Conservation (phyloP, 805 yeast species). For the Myxozyma neotropica region DNA sequence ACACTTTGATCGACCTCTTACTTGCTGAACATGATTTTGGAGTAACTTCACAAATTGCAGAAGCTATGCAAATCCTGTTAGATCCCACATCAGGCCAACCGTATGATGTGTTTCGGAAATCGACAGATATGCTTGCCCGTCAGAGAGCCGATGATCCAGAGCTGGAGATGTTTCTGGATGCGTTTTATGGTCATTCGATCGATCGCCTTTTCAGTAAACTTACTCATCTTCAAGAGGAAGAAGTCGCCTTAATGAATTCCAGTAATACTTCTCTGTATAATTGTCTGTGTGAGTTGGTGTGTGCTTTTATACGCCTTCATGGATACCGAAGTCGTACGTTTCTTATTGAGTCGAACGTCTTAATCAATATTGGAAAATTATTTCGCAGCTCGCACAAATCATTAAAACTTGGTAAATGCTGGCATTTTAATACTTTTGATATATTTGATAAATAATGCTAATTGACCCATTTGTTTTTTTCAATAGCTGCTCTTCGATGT, state of each 20-base stretch:
- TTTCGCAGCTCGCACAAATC: conserved; percentile 49
- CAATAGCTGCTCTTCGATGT: conserved; percentile 70
- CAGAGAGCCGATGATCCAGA: conserved; percentile 30
- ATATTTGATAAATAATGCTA: no score
- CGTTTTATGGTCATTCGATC: conserved; percentile 67
- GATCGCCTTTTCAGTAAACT: conserved; percentile 57
- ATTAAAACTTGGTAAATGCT: conserved; percentile 11
- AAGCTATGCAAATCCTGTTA: conserved; percentile 73
- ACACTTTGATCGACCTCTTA: conserved; percentile 57
- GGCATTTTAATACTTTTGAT: no score
- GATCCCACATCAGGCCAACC: conserved; percentile 51
- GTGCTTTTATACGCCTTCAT: conserved; percentile 69
- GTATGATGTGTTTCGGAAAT: conserved; percentile 17
- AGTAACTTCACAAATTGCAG: conserved; percentile 76
- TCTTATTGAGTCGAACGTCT: conserved; percentile 59
- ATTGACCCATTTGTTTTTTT: no score
- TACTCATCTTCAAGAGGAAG: conserved; percentile 40
- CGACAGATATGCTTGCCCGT: conserved; percentile 21
- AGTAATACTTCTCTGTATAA: conserved; percentile 46
- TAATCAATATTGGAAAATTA: conserved; percentile 58
- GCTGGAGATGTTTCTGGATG: conserved; percentile 49
- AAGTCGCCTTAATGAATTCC: background rate
- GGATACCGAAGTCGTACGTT: conserved; percentile 63
- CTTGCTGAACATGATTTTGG: conserved; percentile 68
- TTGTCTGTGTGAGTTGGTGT: conserved; percentile 68